phyloP scores from a whole-genome alignment of 129 eudicot species.

The Apium graveolens region DNA sequence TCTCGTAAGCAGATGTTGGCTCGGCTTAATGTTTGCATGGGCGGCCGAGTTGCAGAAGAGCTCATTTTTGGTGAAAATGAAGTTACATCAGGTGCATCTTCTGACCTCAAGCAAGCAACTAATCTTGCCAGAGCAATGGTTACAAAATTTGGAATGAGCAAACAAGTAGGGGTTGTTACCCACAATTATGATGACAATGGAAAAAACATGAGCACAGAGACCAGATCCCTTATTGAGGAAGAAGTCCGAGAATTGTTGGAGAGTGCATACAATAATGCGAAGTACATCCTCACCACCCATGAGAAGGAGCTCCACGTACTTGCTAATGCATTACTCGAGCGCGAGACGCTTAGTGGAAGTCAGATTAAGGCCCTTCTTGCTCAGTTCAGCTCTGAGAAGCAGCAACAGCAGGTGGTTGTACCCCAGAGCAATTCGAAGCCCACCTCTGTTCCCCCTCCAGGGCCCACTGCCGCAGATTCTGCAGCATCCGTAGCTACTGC shows the following conservation, averaged over 20 bases:
- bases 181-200: conserved; percentile 90
- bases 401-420: conserved; percentile 29
- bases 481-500: conserved; percentile 39
- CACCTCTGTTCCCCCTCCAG: conserved; percentile 34
- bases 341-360: conserved; percentile 67
- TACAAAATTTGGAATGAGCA: conserved; percentile 91
- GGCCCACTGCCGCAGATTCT: conserved; percentile 46
- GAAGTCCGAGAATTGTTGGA: conserved; percentile 72
- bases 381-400: conserved; percentile 30
- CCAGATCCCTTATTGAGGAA: conserved; percentile 66
- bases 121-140: conserved; percentile 86
- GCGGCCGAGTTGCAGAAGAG: conserved; percentile 96
- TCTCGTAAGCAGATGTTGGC: conserved; percentile 96
- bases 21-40: conserved; percentile 84
- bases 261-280: conserved; percentile 71
- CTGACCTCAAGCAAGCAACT: conserved; percentile 80
- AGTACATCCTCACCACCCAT: conserved; percentile 49
- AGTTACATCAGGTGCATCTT: conserved; percentile 90
- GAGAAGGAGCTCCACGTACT: conserved; percentile 69
- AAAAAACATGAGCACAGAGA: conserved; percentile 92
- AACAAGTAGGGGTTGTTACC: conserved; percentile 69
- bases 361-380: conserved; percentile 72
- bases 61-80: conserved; percentile 86
- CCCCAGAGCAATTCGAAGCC: conserved; percentile 37
- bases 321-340: conserved; percentile 78